A percentile compares a stretch with the other conserved stretches of the same genome.
These are phyloP conservation scores for Solanum tarapatanum DNA, from an alignment of 257 asterid species.

Conservation along the genomic window DNA sequence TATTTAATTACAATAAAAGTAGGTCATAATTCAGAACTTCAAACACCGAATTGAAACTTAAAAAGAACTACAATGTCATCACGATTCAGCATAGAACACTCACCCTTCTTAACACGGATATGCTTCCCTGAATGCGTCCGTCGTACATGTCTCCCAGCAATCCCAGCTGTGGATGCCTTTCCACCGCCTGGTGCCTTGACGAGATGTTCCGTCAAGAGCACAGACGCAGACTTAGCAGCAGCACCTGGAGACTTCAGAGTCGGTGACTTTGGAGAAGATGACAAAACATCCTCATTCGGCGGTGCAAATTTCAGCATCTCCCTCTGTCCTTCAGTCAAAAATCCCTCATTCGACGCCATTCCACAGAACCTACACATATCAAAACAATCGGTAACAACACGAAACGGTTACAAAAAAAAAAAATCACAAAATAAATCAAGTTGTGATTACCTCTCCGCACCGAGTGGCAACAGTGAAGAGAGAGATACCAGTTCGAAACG, in stretches of 20 bases:
- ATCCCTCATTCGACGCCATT: conserved; percentile 81
- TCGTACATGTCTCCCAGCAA: conserved; percentile 59
- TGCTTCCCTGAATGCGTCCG: conserved; percentile 73
- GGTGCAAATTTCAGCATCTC: conserved; percentile 67
- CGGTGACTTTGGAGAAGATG: conserved; percentile 58
- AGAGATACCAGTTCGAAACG: neutral
- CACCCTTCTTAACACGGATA: conserved; percentile 81
- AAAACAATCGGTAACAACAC: neutral
- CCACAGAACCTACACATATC: conserved; percentile 9
- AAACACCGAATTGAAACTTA: neutral
- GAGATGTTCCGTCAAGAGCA: conserved; percentile 39
- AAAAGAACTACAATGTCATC: neutral
- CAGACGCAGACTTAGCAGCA: conserved; percentile 10
- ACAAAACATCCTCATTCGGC: conserved; percentile 57
- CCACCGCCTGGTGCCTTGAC: conserved; percentile 67
- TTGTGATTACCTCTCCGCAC: conserved; percentile 17
- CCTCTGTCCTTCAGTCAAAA: conserved; percentile 84
- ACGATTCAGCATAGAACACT: neutral
- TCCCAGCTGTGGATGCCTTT: conserved; percentile 48
- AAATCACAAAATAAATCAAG: neutral
- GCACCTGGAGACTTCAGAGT: conserved; percentile 39
- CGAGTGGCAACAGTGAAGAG: neutral
- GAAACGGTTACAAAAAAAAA: neutral
- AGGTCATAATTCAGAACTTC: neutral
- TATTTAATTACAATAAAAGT: neutral